Evolutionary conservation across 257 asterid species (phyloP), one percentile per base, ranked within the genome.

Genomic region (Ocimum tenuiflorum): DNA sequence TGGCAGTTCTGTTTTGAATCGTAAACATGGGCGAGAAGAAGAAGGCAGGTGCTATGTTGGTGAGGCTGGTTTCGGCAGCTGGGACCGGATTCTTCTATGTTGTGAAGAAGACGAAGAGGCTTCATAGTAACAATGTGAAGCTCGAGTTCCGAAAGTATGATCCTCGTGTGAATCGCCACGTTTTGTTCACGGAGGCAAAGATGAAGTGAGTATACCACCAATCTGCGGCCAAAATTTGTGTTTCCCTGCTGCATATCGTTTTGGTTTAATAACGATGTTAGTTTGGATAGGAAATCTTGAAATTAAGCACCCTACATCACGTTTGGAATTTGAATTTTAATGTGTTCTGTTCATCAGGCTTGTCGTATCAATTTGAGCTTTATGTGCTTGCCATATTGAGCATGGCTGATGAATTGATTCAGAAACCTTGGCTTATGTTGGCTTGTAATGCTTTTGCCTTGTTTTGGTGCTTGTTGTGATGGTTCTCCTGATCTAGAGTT

Each of bases 61-160:
- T 81, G 59, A 78, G 78, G 85, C 91, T 87, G 11, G 87, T 84
- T 3, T 87, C 95, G 7, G 81, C 86, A 10, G 91, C 91, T 5
- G 95, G 91, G 45, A 87, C 89, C 0, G 89, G 91, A 58, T 87
- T 87, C 80, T 87, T 84, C 79, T 86, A 86, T 39, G 91, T 84
- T 24, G 85, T 75, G 65, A 80, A 75, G 76, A 86, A 86, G 82
- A 84, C 81, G 7, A 84, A 75, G 77, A 79, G 79, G 77, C 81
- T 83, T 45, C 87, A 79, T 24, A 79, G 58, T 54, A 72, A 24
- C 63, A 77, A 74, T 56, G 58, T 76, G 27, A 86, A 82, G 70
- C 83, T 86, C 0, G 95, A 84, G 81, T 84, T 86, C 47, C 80
- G 87, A 1, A 86, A 86, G 82, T 86, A 73, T 36, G 95, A 86